Evolutionary conservation across 179 eudicot genomes (phyloP).

Genomic region (Silene coronaria): DNA sequence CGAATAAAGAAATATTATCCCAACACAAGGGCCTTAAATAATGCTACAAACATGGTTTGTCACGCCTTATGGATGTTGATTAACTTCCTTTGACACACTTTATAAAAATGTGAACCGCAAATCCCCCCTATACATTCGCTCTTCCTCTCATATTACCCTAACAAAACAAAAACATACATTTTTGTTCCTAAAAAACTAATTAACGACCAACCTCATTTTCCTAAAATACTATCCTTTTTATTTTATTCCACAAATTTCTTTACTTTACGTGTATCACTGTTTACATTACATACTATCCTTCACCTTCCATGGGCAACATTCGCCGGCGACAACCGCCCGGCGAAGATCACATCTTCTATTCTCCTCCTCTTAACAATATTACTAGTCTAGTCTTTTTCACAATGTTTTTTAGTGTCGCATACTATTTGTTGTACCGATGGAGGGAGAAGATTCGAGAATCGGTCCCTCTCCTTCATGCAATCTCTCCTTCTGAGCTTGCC

Average conservation of each 20-base stretch:
- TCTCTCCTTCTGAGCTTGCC: constrained; percentile 30
- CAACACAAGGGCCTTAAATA: background rate
- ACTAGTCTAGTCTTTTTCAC: constrained; percentile 28
- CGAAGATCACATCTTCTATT: background rate
- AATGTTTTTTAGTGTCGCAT: constrained; percentile 28
- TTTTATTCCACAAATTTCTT: background rate
- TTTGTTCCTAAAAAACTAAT: constrained; percentile 8
- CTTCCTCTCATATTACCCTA: constrained; percentile 14
- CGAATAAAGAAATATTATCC: background rate
- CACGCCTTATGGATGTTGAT: constrained; percentile 16
- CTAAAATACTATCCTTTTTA: background rate
- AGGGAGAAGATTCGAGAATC: constrained; percentile 28
- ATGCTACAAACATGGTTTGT: constrained; percentile 15
- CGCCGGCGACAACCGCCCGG: constrained; percentile 11
- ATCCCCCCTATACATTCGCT: constrained; percentile 12
- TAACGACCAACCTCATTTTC: constrained; percentile 10
- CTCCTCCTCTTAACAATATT: constrained; percentile 15
- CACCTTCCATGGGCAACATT: constrained; percentile 11
- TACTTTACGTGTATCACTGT: background rate
- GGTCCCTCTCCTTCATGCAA: constrained; percentile 20
- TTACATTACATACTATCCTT: background rate
- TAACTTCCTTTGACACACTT: background rate
- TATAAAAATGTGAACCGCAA: constrained; percentile 14
- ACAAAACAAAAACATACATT: background rate
- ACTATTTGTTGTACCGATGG: constrained; percentile 34